Conservation (phyloP, 495 filamentous ascomycete species). For the Penicillium parvum region DNA sequence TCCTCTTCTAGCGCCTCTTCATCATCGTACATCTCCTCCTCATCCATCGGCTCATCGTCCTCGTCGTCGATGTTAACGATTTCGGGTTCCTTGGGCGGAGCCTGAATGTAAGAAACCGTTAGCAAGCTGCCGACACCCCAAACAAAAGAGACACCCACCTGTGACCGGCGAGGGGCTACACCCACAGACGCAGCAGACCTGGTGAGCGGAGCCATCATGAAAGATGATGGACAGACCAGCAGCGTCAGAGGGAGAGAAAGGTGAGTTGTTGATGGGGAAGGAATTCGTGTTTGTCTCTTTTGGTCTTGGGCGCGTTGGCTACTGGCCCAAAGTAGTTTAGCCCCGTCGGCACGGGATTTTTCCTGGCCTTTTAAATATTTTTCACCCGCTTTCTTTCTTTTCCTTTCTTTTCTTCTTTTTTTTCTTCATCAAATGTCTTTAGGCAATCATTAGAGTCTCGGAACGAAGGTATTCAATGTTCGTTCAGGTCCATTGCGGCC, state of each 20-base stretch:
- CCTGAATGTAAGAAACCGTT: conserved; percentile 27
- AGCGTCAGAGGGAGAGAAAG: background rate
- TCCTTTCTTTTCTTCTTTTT: conserved; percentile 48
- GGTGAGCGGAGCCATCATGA: conserved; percentile 28
- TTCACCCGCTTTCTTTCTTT: conserved; percentile 11
- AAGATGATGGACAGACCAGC: conserved; percentile 2
- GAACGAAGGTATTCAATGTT: conserved; percentile 87
- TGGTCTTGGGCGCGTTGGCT: conserved; percentile 35
- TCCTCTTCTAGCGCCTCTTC: conserved; percentile 12
- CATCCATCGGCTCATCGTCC: conserved; percentile 27
- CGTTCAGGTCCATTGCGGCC: conserved; percentile 82
- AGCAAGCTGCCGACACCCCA: conserved; percentile 3
- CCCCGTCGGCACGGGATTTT: conserved; percentile 21
- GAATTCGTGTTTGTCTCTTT: conserved; percentile 31
- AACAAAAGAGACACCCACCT: conserved; percentile 9
- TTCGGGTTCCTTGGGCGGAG: conserved; percentile 26
- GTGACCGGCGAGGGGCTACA: conserved; percentile 10
- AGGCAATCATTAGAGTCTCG: conserved; percentile 99
- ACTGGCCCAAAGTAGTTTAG: conserved; percentile 30
- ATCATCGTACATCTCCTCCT: conserved; percentile 16
- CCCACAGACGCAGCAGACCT: conserved; percentile 18
- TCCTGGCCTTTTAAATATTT: conserved; percentile 21
- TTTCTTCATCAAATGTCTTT: conserved; percentile 74
- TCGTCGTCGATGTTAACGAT: conserved; percentile 42
- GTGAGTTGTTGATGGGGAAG: conserved; percentile 13